Evolutionary conservation across 345 rosid genomes (phyloP), one percentile per base, ranked within the genome.

Genomic region (Populus ilicifolia): DNA sequence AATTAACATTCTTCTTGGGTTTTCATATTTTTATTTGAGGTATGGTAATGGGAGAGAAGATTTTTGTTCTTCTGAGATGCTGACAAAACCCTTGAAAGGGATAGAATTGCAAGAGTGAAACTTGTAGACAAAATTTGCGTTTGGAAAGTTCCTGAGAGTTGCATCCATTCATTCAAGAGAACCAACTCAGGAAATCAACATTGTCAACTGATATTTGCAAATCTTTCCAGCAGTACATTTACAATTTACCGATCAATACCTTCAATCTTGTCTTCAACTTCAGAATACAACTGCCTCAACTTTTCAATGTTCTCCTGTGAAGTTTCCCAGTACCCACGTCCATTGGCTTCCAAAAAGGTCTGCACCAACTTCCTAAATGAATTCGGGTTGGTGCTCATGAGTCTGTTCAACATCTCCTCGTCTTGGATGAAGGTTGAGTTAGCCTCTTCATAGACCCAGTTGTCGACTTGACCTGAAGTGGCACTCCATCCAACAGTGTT

Each of bases 401-500:
- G 92, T 83, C 94, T 89, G 33, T 93, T 88, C 77, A 92, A 84
- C 98, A 93, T 96, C 75, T 92, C 92, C 89, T 96, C 94, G 65
- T 96, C 99, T 80, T 96, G 79, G 65, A 96, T 90, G 88, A 96
- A 96, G 2, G 99, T 96, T 9, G 98, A 29, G 89, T 93, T 96
- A 9, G 98, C 99, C 76, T 96, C 99, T 39, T 96, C 98, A 25
- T 96, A 92, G 0, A 93, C 99, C 98, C 98, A 93, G 79, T 96
- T 93, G 86, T 96, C 99, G 2, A 96, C 99, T 82, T 96, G 98
- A 41, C 99, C 98, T 0, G 98, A 96, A 0, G 99, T 96, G 72
- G 98, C 99, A 82, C 98, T 96, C 99, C 99, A 96, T 70, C 99
- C 99, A 5, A 96, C 99, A 0, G 97, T 96, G 71, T 96, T 93